Evolutionary conservation across 163 green algal genomes (phyloP).

Genomic region (Chlorella variabilis): DNA sequence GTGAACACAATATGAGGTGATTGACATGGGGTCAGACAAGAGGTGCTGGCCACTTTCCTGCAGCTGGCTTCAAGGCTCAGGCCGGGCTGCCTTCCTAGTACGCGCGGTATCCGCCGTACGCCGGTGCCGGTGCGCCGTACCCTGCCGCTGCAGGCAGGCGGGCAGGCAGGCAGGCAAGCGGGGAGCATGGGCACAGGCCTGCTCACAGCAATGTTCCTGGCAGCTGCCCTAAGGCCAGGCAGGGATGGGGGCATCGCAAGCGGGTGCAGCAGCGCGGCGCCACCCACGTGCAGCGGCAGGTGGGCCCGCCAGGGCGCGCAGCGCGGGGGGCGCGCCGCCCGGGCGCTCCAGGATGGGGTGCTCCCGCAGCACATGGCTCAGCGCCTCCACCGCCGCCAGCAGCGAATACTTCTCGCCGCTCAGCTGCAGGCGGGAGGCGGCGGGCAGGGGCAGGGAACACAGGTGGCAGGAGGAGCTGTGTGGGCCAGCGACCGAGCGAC

Average conservation of each 20-base stretch:
- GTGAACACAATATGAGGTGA: too few relatives aligned
- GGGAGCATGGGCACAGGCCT: too few relatives aligned
- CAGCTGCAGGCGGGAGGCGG: neutral
- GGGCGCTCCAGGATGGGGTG: constrained; percentile 25
- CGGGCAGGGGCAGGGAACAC: neutral
- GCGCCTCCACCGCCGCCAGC: constrained; percentile 13
- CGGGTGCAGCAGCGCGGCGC: neutral
- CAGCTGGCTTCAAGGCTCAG: too few relatives aligned
- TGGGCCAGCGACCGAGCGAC: neutral
- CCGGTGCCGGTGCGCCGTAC: neutral
- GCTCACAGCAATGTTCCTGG: too few relatives aligned
- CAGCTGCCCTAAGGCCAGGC: too few relatives aligned
- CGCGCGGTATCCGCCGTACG: neutral
- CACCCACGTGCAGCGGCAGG: neutral
- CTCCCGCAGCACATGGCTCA: constrained; percentile 35
- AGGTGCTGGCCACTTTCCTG: too few relatives aligned
- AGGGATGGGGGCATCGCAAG: too few relatives aligned
- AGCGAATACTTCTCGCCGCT: neutral
- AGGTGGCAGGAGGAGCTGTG: too few relatives aligned
- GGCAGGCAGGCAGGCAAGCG: neutral
- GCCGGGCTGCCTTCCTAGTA: constrained; percentile 7
- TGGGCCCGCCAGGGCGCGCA: neutral
- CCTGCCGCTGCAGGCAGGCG: neutral
- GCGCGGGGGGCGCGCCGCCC: neutral
- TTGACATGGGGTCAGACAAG: too few relatives aligned